Percentiles rank a stretch among this genome's conserved stretches.
Evolutionary conservation across 108 stramenopile species (phyloP).

Genomic region (Fragilariopsis cylindrus): DNA sequence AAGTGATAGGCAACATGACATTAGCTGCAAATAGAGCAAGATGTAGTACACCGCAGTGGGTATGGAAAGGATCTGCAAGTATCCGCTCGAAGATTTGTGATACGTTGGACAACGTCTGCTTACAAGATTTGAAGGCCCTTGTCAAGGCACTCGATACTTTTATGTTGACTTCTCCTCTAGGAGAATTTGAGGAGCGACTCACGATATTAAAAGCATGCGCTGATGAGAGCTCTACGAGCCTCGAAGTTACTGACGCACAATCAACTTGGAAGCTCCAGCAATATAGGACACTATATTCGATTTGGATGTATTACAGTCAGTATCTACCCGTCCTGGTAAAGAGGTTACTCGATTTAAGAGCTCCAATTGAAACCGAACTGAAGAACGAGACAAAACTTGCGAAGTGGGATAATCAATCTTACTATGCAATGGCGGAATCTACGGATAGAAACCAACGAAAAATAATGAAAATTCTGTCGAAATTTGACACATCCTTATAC

Average conservation of each 20-base stretch:
- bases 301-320: conserved; percentile 79
- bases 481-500: conserved; percentile 81
- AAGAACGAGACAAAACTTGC: conserved; percentile 93
- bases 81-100: conserved; percentile 13
- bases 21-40: neutral
- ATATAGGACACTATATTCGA: conserved; percentile 52
- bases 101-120: conserved; percentile 1
- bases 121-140: conserved; percentile 45
- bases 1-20: neutral
- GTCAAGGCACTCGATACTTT: conserved; percentile 79
- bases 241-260: conserved; percentile 2
- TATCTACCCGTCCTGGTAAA: conserved; percentile 46
- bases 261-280: conserved; percentile 20
- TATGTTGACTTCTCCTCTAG: conserved; percentile 74
- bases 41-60: conserved; percentile 55
- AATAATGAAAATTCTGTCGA: conserved; percentile 76
- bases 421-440: conserved; percentile 92
- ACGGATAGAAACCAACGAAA: conserved; percentile 91
- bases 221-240: conserved; percentile 36
- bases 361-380: conserved; percentile 83
- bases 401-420: conserved; percentile 99
- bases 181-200: conserved; percentile 69
- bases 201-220: conserved; percentile 57
- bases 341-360: conserved; percentile 42
- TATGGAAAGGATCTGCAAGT: conserved; percentile 61